phyloP scores from a whole-genome alignment of 331 rosid species.

The Acacia concinna region DNA sequence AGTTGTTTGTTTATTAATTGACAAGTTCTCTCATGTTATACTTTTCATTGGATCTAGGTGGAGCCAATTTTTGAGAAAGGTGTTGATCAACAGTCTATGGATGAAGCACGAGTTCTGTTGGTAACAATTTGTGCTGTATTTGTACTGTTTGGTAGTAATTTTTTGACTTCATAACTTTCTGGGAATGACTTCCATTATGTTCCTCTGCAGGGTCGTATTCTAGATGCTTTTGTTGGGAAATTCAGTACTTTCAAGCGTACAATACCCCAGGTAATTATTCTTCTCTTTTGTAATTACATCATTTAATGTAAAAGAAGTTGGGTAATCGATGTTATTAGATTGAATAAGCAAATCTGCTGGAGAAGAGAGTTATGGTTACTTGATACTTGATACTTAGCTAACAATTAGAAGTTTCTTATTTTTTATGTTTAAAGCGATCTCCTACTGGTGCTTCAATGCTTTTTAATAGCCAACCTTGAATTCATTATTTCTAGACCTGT shows the following conservation, averaged over 20 bases:
- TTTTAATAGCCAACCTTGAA: neutral
- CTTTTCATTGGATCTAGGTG: slow-evolving; percentile 62
- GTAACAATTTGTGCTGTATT: slow-evolving; percentile 46
- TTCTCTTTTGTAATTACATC: neutral
- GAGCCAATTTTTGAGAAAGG: slow-evolving; percentile 99
- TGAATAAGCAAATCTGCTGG: neutral
- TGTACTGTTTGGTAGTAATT: slow-evolving; percentile 20
- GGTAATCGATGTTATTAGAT: neutral
- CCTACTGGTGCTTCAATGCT: neutral
- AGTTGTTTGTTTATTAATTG: slow-evolving; percentile 25
- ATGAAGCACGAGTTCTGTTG: slow-evolving; percentile 93
- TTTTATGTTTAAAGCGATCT: neutral
- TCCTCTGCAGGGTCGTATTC: slow-evolving; percentile 79
- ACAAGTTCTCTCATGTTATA: slow-evolving; percentile 23
- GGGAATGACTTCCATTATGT: slow-evolving; percentile 23
- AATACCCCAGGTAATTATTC: slow-evolving; percentile 72
- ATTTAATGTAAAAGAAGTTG: neutral
- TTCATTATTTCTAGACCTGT: neutral
- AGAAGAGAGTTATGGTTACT: neutral
- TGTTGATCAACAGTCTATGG: slow-evolving; percentile 90
- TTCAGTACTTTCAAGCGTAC: slow-evolving; percentile 93
- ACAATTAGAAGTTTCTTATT: neutral
- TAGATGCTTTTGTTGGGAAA: slow-evolving; percentile 98
- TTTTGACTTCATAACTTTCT: slow-evolving; percentile 25
- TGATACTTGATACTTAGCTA: neutral